Evolutionary conservation across 1,139 yeast species (phyloP).

Genomic region (Yamadazyma buinensis): DNA sequence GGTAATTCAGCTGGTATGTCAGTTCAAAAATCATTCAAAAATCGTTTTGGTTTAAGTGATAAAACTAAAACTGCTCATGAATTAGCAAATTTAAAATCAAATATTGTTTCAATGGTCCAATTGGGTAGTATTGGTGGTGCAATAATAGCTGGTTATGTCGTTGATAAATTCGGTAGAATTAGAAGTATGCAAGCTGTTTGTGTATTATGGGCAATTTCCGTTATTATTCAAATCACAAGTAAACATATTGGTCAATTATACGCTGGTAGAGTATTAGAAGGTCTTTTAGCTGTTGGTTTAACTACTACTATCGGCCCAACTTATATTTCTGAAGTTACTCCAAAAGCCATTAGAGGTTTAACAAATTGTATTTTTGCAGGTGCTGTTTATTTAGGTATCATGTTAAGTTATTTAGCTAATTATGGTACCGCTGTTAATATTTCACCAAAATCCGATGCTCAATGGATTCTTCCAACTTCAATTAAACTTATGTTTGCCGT

Average conservation of each 20-base stretch:
- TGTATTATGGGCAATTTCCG: conserved; percentile 43
- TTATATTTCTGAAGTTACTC: conserved; percentile 52
- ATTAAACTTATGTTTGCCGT: conserved; percentile 42
- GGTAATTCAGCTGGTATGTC: conserved; percentile 44
- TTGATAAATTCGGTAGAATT: conserved; percentile 54
- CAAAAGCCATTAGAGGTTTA: conserved; percentile 49
- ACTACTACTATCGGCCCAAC: conserved; percentile 57
- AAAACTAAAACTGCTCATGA: conserved; percentile 27
- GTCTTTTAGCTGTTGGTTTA: conserved; percentile 51
- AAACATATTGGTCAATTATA: conserved; percentile 44
- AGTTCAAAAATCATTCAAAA: conserved; percentile 40
- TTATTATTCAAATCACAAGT: conserved; percentile 46
- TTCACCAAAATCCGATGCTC: conserved; percentile 22
- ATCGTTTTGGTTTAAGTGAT: conserved; percentile 46
- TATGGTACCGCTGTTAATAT: conserved; percentile 39
- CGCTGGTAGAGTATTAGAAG: conserved; percentile 54
- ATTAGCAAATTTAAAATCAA: conserved; percentile 47
- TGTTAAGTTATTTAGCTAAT: conserved; percentile 50
- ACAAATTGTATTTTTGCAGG: conserved; percentile 51
- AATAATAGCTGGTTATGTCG: conserved; percentile 44
- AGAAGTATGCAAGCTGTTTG: conserved; percentile 47
- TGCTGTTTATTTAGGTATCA: conserved; percentile 52
- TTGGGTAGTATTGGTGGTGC: conserved; percentile 60
- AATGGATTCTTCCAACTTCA: conserved; percentile 37
- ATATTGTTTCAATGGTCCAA: conserved; percentile 61